Conservation (phyloP, 306 rosid species). For the Dalbergia oliveri region DNA sequence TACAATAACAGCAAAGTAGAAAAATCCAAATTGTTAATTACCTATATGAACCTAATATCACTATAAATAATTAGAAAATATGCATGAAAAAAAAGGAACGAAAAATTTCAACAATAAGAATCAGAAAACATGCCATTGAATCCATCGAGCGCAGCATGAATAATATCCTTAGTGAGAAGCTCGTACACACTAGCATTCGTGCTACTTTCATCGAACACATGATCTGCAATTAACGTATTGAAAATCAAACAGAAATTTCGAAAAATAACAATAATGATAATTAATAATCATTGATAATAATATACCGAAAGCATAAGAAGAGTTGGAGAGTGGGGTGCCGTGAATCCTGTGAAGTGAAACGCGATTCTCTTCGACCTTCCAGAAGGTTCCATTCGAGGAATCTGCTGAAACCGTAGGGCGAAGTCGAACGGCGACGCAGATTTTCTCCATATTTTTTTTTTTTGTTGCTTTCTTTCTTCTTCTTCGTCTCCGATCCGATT, state of each 20-base stretch:
- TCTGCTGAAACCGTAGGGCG: constrained; percentile 72
- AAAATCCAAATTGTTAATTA: background rate
- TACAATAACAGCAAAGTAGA: background rate
- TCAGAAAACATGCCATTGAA: constrained; percentile 69
- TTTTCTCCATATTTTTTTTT: constrained; percentile 75
- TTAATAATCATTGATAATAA: background rate
- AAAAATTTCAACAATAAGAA: background rate
- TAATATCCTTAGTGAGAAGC: constrained; percentile 84
- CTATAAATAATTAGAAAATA: background rate
- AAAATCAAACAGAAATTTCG: background rate
- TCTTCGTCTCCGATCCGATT: background rate
- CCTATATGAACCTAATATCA: background rate
- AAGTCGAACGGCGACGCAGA: constrained; percentile 87
- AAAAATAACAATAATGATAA: background rate
- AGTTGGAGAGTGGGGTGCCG: constrained; percentile 78
- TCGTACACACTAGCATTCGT: constrained; percentile 76
- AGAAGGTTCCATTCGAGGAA: constrained; percentile 60
- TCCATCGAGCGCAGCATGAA: constrained; percentile 89
- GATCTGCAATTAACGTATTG: constrained; percentile 62
- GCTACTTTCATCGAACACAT: constrained; percentile 78
- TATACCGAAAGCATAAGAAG: constrained; percentile 85
- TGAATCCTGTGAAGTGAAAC: constrained; percentile 85
- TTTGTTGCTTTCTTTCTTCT: background rate
- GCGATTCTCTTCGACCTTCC: constrained; percentile 91
- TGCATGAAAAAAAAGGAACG: background rate